Evolutionary conservation across 23 red algal species (phyloP).

Genomic region (Porphyridium purpureum): DNA sequence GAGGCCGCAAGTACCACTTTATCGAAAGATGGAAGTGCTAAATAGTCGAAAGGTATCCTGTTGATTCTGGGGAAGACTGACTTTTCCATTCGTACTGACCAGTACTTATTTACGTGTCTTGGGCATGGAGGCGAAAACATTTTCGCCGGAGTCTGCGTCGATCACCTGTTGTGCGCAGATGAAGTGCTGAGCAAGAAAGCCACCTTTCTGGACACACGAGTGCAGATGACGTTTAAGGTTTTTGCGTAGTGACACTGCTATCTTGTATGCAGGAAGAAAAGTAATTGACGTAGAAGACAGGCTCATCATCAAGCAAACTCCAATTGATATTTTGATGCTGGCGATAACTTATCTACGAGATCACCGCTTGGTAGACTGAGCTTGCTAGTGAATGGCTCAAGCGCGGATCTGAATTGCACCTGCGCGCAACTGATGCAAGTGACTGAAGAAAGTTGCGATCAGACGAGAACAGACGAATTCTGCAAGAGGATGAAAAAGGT

Average conservation of each 20-base stretch:
- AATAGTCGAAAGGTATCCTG: no score
- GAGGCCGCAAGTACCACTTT: no score
- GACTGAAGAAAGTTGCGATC: no score
- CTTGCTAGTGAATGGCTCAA: no score
- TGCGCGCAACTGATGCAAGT: neutral
- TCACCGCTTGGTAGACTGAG: no score
- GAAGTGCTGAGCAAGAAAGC: neutral
- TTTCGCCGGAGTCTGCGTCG: constrained; percentile 2
- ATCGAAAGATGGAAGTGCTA: neutral
- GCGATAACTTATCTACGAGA: no score
- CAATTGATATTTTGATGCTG: no score
- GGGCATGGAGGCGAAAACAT: neutral
- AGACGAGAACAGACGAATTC: neutral
- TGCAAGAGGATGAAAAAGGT: neutral
- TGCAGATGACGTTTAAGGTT: constrained; percentile 1
- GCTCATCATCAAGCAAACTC: neutral
- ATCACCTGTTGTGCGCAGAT: neutral
- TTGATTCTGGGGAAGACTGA: neutral
- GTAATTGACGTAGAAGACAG: neutral
- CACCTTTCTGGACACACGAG: neutral
- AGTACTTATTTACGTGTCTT: neutral
- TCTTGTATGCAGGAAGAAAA: neutral
- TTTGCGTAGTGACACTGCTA: no score
- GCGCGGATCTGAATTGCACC: neutral
- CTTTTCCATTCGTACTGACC: neutral